Conservation (phyloP, 805 yeast species). For the Ogataea sp. region DNA sequence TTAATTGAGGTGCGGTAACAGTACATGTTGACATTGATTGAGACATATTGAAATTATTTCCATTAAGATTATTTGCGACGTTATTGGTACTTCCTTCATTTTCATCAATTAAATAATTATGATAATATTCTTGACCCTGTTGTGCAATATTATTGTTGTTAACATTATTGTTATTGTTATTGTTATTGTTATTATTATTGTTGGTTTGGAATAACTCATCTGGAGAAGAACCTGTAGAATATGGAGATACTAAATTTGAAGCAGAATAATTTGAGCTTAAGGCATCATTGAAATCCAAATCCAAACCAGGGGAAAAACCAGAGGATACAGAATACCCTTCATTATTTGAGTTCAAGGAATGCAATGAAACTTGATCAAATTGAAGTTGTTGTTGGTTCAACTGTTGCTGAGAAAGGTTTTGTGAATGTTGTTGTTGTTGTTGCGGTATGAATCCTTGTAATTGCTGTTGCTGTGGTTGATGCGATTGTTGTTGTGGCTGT, state of each 20-base stretch:
- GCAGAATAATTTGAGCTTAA: constrained; percentile 12
- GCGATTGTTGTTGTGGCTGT: background rate
- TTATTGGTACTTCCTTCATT: no score
- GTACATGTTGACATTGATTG: constrained; percentile 1
- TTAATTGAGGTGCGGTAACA: background rate
- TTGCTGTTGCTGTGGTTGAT: background rate
- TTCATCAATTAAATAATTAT: background rate
- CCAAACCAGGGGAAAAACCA: background rate
- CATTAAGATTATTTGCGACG: no score
- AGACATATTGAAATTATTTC: background rate
- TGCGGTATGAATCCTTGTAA: background rate
- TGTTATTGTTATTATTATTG: background rate
- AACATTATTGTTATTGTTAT: background rate
- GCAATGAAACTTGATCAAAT: background rate
- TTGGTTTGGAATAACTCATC: constrained; percentile 15
- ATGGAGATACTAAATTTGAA: constrained; percentile 25
- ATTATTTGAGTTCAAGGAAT: background rate
- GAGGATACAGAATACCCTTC: background rate
- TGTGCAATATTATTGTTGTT: background rate
- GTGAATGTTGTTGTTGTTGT: constrained; percentile 1
- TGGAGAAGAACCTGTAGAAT: constrained; percentile 29
- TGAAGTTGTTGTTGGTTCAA: background rate
- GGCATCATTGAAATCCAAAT: constrained; percentile 21
- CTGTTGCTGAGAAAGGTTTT: constrained; percentile 2
- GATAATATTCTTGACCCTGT: background rate